These are phyloP conservation scores for Pleurotus platypus DNA, from an alignment of 768 basidiomycete genomes.

Conservation along the genomic window DNA sequence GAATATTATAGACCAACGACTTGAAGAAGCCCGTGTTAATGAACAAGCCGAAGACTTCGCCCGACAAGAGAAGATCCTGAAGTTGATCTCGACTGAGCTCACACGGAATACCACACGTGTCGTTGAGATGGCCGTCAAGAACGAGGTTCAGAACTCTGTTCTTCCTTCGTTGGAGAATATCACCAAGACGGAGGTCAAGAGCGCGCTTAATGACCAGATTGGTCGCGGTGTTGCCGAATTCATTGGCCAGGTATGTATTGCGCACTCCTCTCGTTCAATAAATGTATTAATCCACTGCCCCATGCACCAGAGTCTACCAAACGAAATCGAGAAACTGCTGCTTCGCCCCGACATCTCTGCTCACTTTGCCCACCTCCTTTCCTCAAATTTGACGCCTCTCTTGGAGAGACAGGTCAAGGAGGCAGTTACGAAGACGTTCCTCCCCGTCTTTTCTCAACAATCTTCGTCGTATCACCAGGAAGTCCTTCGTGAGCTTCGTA, in stretches of 20 bases:
- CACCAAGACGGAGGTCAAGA: slow-evolving; percentile 77
- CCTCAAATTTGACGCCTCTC: slow-evolving; percentile 66
- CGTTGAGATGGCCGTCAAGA: slow-evolving; percentile 86
- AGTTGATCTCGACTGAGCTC: slow-evolving; percentile 82
- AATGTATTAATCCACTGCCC: not conserved
- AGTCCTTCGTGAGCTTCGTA: slow-evolving; percentile 67
- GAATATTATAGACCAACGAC: slow-evolving; percentile 60
- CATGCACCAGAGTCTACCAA: slow-evolving; percentile 57
- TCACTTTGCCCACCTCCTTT: slow-evolving; percentile 74
- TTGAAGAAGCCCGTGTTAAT: slow-evolving; percentile 75
- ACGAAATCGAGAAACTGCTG: slow-evolving; percentile 77
- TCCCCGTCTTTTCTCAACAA: slow-evolving; percentile 75
- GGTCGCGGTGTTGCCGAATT: slow-evolving; percentile 68
- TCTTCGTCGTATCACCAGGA: slow-evolving; percentile 79
- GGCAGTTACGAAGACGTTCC: slow-evolving; percentile 64
- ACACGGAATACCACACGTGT: slow-evolving; percentile 86
- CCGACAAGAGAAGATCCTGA: slow-evolving; percentile 86
- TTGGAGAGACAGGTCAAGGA: slow-evolving; percentile 85
- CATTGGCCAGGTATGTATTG: slow-evolving; percentile 63
- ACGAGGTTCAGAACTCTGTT: slow-evolving; percentile 80
- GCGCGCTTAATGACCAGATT: slow-evolving; percentile 75
- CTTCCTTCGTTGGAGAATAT: slow-evolving; percentile 80
- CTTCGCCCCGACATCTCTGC: slow-evolving; percentile 71
- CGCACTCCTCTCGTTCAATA: not conserved
- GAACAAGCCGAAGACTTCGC: slow-evolving; percentile 81